A percentile compares a stretch with the other conserved stretches of the same genome.
Evolutionary conservation across 768 basidiomycete genomes (phyloP).

Genomic region (Pleurotus platypus): DNA sequence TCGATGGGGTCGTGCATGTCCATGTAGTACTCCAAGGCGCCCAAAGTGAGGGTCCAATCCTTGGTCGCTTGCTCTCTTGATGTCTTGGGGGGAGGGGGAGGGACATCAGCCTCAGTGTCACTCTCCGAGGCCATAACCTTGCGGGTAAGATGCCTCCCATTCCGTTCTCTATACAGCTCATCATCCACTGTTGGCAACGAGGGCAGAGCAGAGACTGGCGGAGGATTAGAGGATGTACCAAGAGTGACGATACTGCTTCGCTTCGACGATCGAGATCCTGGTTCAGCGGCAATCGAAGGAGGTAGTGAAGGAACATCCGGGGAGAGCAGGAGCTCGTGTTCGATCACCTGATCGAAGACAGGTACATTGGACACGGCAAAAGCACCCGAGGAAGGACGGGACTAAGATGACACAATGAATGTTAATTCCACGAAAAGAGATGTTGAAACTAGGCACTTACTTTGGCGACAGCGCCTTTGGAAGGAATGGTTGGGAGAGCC

Average conservation of each 20-base stretch:
- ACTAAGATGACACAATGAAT: background rate
- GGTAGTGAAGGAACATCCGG: background rate
- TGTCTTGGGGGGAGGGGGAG: background rate
- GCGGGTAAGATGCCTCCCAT: background rate
- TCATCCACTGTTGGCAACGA: background rate
- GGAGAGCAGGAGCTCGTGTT: background rate
- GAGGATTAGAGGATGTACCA: background rate
- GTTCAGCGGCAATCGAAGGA: background rate
- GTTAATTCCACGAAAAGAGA: background rate
- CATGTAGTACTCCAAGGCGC: slow-evolving; percentile 2
- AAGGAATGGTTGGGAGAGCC: background rate
- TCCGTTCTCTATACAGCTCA: background rate
- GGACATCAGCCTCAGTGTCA: background rate
- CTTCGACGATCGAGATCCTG: background rate
- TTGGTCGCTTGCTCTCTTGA: background rate
- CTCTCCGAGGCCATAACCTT: slow-evolving; percentile 1
- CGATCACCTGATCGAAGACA: too few species aligned
- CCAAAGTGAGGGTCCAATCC: slow-evolving; percentile 1
- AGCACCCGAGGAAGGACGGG: background rate
- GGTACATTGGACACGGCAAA: background rate
- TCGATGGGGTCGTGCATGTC: slow-evolving; percentile 5
- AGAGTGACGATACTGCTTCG: slow-evolving; percentile 1
- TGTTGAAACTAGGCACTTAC: background rate
- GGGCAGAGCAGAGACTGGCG: background rate
- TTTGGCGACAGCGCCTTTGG: background rate